Base-by-base conservation (phyloP, 331 rosid species). In the Pyracantha coccinea region DNA sequence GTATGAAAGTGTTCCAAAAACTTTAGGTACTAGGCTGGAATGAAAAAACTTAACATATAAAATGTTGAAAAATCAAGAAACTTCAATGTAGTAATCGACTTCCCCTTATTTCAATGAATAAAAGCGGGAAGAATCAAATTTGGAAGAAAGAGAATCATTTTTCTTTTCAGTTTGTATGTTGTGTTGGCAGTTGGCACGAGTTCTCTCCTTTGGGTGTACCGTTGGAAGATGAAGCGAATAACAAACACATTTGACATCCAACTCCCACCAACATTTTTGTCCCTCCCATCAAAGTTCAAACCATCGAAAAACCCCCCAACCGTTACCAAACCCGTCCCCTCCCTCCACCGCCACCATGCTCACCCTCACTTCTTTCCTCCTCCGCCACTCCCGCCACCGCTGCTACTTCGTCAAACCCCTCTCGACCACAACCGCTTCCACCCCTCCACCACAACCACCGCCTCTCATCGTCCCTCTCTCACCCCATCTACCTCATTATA, bases 401-500 rank as follows among this genome's bases (percentile, higher is more conserved):
- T 78, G 8, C 32, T 75, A 55, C 69, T 65, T 59, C 72, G 55
- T 59, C 79, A 73, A 25, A 61, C 33, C 14, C 74, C 47, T 78
- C 66, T 68, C 62, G 71, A n/a, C 31, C 75, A 53, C 69, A 68
- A 17, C 76, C 70, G 35, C 71, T 35, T 20, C 68, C 54, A 74
- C 25, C 77, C 33, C 78, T 84, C 45, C 62, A 7, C 38, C 54
- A 4, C 75, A 84, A 70, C 77, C 78, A 60, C 29, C 0, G 10
- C 57, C 79, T 62, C 50, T 80, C 1, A 63, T 83, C 63, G 79
- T 94, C 32, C 90, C 91, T 90, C 61, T 80, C 95, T 72, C 83
- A 86, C 77, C 99, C 99, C 24, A 92, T 91, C 80, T 94, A 87
- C 84, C 81, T 84, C 69, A 75, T 84, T 67, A 75, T 94, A 0